phyloP scores from a whole-genome alignment of 495 filamentous ascomycete species.

The Neurospora africana region DNA sequence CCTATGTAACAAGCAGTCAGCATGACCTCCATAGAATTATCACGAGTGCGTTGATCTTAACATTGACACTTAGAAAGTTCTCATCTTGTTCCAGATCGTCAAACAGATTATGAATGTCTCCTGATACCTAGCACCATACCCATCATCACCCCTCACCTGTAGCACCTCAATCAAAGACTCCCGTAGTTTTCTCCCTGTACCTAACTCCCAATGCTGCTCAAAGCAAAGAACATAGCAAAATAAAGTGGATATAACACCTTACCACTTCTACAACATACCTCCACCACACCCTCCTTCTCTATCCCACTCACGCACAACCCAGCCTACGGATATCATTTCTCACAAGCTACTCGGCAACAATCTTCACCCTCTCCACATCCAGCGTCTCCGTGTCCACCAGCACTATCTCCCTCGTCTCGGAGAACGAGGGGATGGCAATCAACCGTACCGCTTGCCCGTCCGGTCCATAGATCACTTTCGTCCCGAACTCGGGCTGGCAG shows the following conservation, averaged over 20 bases:
- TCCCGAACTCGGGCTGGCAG: constrained; percentile 76
- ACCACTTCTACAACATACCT: neutral
- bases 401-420: constrained; percentile 69
- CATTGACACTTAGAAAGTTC: neutral
- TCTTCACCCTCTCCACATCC: constrained; percentile 57
- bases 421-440: constrained; percentile 71
- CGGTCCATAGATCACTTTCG: constrained; percentile 49
- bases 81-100: neutral
- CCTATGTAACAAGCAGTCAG: neutral
- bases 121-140: neutral
- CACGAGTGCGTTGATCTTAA: neutral
- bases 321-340: neutral
- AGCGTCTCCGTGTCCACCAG: constrained; percentile 79
- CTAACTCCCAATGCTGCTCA: neutral
- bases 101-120: neutral
- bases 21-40: neutral
- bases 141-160: neutral
- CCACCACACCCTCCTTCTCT: neutral
- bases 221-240: neutral
- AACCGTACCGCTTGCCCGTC: constrained; percentile 61
- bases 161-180: neutral
- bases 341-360: constrained; percentile 13
- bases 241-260: neutral
- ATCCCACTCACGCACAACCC: neutral
- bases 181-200: neutral